Evolutionary conservation across 1,139 yeast species (phyloP).

Genomic region (Trichomonascaceae sp.): DNA sequence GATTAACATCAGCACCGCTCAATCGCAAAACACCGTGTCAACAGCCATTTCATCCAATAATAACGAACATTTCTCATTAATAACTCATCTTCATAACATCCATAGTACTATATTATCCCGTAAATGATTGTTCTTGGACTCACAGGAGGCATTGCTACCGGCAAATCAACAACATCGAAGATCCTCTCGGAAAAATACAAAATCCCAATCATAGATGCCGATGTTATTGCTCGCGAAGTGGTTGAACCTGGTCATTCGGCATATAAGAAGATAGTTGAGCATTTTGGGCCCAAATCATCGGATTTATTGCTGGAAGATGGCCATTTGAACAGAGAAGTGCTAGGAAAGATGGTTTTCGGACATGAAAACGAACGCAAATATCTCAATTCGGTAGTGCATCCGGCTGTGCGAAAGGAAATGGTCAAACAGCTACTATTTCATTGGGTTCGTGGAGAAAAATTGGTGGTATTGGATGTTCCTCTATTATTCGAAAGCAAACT

Average conservation of each 20-base stretch:
- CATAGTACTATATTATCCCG: too few species aligned
- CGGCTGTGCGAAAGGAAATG: conserved; percentile 74
- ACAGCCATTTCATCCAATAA: too few species aligned
- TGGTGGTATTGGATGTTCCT: conserved; percentile 86
- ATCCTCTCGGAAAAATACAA: conserved; percentile 46
- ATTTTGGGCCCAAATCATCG: conserved; percentile 53
- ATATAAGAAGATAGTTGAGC: conserved; percentile 53
- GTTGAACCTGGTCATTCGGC: conserved; percentile 76
- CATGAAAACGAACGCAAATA: conserved; percentile 42
- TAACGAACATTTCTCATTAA: background rate
- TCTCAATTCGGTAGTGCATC: conserved; percentile 79
- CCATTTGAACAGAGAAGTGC: conserved; percentile 51
- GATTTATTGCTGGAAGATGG: conserved; percentile 48
- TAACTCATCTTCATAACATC: background rate
- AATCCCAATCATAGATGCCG: conserved; percentile 78
- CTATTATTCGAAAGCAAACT: conserved; percentile 75
- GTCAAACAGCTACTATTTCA: conserved; percentile 48
- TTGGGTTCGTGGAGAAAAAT: conserved; percentile 45
- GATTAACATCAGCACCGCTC: too few species aligned
- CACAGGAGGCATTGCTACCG: conserved; percentile 95
- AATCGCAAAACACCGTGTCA: too few species aligned
- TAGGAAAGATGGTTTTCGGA: conserved; percentile 78
- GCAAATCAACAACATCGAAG: conserved; percentile 84
- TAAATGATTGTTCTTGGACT: conserved; percentile 82
- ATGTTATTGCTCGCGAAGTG: conserved; percentile 75